Base-by-base conservation (phyloP, 2,329 filamentous ascomycete genomes). In the Phaeophleospora eucalypticola region DNA sequence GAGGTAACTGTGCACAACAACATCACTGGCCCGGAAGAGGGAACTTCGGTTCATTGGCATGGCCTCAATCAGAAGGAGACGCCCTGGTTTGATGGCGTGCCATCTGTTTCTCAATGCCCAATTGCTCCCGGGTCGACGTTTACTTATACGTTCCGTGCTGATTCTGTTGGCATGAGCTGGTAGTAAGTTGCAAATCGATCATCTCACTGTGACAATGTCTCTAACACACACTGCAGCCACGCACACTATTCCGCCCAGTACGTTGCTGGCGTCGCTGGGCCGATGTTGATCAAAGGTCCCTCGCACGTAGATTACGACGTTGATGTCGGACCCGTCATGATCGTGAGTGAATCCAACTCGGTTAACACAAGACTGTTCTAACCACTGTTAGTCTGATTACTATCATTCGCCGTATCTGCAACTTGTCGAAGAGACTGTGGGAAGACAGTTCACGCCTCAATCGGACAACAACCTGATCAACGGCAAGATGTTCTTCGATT, bases 21-120 rank as follows among this genome's bases (percentile, higher is more conserved):
- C 12, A 40, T 49, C 21, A 36, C 39, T 4, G 43, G 43, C 10
- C 35, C 35, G 14, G 39, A 42, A 15, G 46, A 48, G 39, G 46
- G 46, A 21, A 48, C 46, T 7, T 35, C 46, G 21, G 15, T 48
- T 4, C 72, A 80, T 15, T 72, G 74, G 73, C 74, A 77, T 49
- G 74, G 74, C 4, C 52, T 77, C 2, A 64, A 66, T 18, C 71
- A 72, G 51, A 75, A 64, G 49, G 76, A 71, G 49, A 79, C 75
- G 0, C 81, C 81, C 53, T 64, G 68, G 34, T 66, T 73, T 40
- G 74, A 77, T 45, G 74, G 74, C 36, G 71, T 71, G 24, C 71
- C 70, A 36, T 67, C 68, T n/a, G 60, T 72, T 4, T 71, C 67
- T 4, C 70, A 75, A 45, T 75, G 71, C 51, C 70, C 70, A 3